phyloP scores from a whole-genome alignment of 345 rosid species.

The Draba incana region DNA sequence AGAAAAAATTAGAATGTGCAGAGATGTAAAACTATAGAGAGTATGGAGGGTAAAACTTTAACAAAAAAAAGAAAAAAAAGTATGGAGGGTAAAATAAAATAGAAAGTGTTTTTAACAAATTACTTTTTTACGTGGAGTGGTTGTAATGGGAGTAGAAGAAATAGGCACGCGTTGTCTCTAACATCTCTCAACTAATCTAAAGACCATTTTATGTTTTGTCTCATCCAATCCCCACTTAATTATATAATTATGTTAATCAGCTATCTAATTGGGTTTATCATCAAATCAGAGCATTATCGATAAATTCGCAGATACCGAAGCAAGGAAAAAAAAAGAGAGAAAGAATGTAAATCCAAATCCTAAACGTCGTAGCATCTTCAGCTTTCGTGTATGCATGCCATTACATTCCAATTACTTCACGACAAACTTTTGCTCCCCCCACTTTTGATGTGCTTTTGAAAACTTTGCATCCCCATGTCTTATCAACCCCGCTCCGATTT shows the following conservation, averaged over 20 bases:
- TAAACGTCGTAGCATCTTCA: slow-evolving; percentile 54
- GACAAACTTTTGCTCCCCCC: slow-evolving; percentile 57
- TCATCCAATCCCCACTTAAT: slow-evolving; percentile 34
- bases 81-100: background rate
- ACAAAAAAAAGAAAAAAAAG: no score
- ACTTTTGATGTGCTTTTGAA: slow-evolving; percentile 42
- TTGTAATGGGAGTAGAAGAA: slow-evolving; percentile 40
- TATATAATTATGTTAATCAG: slow-evolving; percentile 17
- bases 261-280: slow-evolving; percentile 35
- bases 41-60: slow-evolving; percentile 3
- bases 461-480: slow-evolving; percentile 28
- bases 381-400: slow-evolving; percentile 77
- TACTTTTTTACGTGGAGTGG: slow-evolving; percentile 43
- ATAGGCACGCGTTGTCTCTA: slow-evolving; percentile 42
- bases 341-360: slow-evolving; percentile 44
- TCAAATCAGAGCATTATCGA: slow-evolving; percentile 36
- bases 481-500: slow-evolving; percentile 18
- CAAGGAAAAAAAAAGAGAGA: slow-evolving; percentile 20
- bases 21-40: slow-evolving; percentile 18
- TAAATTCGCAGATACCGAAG: slow-evolving; percentile 37
- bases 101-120: background rate
- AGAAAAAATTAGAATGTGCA: background rate
- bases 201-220: slow-evolving; percentile 44
- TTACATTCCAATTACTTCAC: slow-evolving; percentile 55
- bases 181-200: slow-evolving; percentile 42